Evolutionary conservation across 371 early-diverging fungal species (phyloP).

Genomic region (Rhizopus delemar): DNA sequence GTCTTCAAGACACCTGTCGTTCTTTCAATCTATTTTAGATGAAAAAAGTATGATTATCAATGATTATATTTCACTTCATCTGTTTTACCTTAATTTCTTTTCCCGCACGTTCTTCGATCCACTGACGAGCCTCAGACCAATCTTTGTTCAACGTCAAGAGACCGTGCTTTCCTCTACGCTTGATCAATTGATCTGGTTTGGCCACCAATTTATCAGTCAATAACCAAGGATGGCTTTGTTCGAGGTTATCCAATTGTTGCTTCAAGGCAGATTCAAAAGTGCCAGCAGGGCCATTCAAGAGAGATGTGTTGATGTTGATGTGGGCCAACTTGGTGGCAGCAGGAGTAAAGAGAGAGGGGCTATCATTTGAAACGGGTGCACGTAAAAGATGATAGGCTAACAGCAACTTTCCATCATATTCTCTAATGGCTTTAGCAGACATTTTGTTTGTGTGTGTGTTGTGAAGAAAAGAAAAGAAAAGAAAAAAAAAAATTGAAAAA

Average conservation of each 20-base stretch:
- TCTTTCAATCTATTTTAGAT: slow-evolving; percentile 69
- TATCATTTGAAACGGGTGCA: slow-evolving; percentile 54
- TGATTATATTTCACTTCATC: slow-evolving; percentile 19
- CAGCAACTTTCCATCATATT: slow-evolving; percentile 96
- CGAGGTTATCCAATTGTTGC: slow-evolving; percentile 67
- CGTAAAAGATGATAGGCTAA: slow-evolving; percentile 85
- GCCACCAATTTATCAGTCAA: slow-evolving; percentile 82
- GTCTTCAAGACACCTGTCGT: slow-evolving; percentile 88
- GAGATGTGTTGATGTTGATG: slow-evolving; percentile 69
- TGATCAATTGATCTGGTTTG: slow-evolving; percentile 97
- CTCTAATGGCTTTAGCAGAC: slow-evolving; percentile 96
- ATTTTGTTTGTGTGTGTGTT: slow-evolving; percentile 42
- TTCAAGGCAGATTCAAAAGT: slow-evolving; percentile 62
- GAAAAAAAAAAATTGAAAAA: slow-evolving; percentile 4
- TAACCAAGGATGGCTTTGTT: slow-evolving; percentile 86
- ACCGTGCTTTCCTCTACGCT: slow-evolving; percentile 95
- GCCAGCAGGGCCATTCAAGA: slow-evolving; percentile 42
- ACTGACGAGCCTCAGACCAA: slow-evolving; percentile 83
- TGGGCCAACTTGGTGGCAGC: slow-evolving; percentile 81
- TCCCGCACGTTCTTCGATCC: slow-evolving; percentile 89
- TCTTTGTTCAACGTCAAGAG: slow-evolving; percentile 86
- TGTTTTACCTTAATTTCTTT: slow-evolving; percentile 73
- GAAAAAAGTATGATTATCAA: slow-evolving; percentile 3
- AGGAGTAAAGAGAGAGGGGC: slow-evolving; percentile 63
- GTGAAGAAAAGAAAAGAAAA: slow-evolving; percentile 2